phyloP scores from a whole-genome alignment of 2,329 filamentous ascomycete genomes.

The Colletotrichum sp. region DNA sequence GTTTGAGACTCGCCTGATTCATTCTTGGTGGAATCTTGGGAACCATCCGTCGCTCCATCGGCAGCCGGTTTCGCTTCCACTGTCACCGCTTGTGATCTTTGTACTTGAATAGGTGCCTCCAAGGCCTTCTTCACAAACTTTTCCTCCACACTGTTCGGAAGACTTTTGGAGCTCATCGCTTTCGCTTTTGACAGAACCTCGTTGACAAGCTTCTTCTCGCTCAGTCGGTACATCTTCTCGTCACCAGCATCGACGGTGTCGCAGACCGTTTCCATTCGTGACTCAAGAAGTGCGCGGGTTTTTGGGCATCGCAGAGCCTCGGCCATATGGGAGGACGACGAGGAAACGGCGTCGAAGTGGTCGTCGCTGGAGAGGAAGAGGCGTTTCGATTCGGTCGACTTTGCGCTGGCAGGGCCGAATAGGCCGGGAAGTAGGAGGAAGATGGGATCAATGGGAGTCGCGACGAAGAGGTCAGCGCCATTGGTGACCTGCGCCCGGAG shows the following conservation, averaged over 20 bases:
- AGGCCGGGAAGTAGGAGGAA: constrained; percentile 84
- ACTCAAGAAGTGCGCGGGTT: constrained; percentile 59
- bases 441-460: constrained; percentile 82
- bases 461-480: constrained; percentile 77
- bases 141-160: constrained; percentile 85
- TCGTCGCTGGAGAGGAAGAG: constrained; percentile 75
- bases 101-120: constrained; percentile 75
- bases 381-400: constrained; percentile 56
- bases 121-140: constrained; percentile 79
- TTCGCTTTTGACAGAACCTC: constrained; percentile 75
- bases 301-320: constrained; percentile 57
- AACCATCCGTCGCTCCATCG: constrained; percentile 23
- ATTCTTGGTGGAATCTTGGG: constrained; percentile 29
- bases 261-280: constrained; percentile 73
- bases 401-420: constrained; percentile 44
- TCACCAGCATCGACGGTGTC: constrained; percentile 84
- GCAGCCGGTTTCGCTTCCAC: neutral
- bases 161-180: constrained; percentile 64
- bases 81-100: constrained; percentile 60
- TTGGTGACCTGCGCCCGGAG: constrained; percentile 53
- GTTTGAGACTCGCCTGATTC: constrained; percentile 47
- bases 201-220: constrained; percentile 69
- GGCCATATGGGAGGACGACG: constrained; percentile 62
- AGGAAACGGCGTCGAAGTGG: constrained; percentile 67
- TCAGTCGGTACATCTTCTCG: constrained; percentile 85